These are phyloP conservation scores for Saxispiralis lemnorum DNA, from an alignment of 495 filamentous ascomycete genomes.

Conservation along the genomic window DNA sequence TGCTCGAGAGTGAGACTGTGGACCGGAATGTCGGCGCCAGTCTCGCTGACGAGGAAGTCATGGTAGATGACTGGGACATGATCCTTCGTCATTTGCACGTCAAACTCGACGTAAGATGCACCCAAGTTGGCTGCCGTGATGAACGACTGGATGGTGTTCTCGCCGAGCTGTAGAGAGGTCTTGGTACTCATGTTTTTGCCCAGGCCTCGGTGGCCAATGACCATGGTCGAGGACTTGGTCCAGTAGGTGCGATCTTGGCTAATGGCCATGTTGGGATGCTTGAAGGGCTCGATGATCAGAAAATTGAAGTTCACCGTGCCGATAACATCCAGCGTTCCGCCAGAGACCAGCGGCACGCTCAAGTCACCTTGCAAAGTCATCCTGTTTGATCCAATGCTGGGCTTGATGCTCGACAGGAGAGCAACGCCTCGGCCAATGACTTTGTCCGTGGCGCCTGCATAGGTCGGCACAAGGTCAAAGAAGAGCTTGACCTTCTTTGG, in stretches of 20 bases:
- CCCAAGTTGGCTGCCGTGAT: slow-evolving; percentile 89
- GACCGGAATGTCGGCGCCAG: slow-evolving; percentile 90
- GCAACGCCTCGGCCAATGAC: slow-evolving; percentile 87
- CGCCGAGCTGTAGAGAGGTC: slow-evolving; percentile 78
- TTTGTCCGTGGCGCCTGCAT: slow-evolving; percentile 71
- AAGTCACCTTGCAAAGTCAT: slow-evolving; percentile 87
- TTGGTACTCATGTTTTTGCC: slow-evolving; percentile 71
- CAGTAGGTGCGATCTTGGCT: slow-evolving; percentile 85
- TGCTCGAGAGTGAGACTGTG: slow-evolving; percentile 89
- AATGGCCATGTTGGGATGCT: slow-evolving; percentile 81
- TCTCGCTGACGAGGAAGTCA: slow-evolving; percentile 96
- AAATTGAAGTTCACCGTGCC: slow-evolving; percentile 94
- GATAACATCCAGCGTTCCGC: slow-evolving; percentile 69
- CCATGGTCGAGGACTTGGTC: slow-evolving; percentile 70
- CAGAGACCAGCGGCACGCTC: slow-evolving; percentile 74
- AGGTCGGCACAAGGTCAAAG: slow-evolving; percentile 95
- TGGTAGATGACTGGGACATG: slow-evolving; percentile 98
- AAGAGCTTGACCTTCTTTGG: slow-evolving; percentile 66
- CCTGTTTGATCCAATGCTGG: slow-evolving; percentile 56
- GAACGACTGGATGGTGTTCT: slow-evolving; percentile 89
- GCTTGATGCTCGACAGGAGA: slow-evolving; percentile 67
- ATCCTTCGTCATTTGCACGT: slow-evolving; percentile 96
- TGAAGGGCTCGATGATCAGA: slow-evolving; percentile 82
- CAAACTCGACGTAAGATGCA: slow-evolving; percentile 77
- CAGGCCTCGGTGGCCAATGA: slow-evolving; percentile 85